Percentiles rank a stretch among this genome's conserved stretches.
Evolutionary conservation across 306 rosid species (phyloP).

Genomic region (Dryas alaskensis): DNA sequence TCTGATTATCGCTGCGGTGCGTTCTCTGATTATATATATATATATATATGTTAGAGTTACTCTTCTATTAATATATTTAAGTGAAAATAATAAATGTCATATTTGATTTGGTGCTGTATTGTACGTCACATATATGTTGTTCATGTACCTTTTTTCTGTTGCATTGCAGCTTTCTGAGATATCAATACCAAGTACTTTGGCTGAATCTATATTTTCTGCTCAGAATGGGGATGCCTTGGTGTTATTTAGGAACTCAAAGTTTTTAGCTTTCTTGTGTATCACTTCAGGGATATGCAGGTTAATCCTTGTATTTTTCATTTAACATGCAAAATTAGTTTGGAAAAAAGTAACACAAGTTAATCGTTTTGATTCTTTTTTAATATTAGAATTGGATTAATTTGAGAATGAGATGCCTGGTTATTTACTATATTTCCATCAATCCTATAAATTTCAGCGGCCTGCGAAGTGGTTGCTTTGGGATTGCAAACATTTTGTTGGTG

Average conservation of each 20-base stretch:
- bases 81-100: background rate
- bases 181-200: conserved; percentile 60
- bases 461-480: conserved; percentile 68
- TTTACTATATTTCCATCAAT: conserved; percentile 19
- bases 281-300: conserved; percentile 79
- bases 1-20: conserved; percentile 49
- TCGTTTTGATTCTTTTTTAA: background rate
- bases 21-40: conserved; percentile 11
- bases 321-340: background rate
- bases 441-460: conserved; percentile 58
- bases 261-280: conserved; percentile 51
- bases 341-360: no score
- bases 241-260: conserved; percentile 49
- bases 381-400: background rate
- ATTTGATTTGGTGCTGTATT: background rate
- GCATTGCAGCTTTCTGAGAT: conserved; percentile 68
- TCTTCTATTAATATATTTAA: background rate
- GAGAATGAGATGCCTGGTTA: conserved; percentile 5
- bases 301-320: conserved; percentile 7
- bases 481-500: conserved; percentile 65
- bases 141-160: background rate
- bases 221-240: conserved; percentile 48
- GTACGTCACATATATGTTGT: no score
- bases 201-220: conserved; percentile 74
- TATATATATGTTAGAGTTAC: background rate